phyloP scores from a whole-genome alignment of 306 rosid species.

The Inga laurina region DNA sequence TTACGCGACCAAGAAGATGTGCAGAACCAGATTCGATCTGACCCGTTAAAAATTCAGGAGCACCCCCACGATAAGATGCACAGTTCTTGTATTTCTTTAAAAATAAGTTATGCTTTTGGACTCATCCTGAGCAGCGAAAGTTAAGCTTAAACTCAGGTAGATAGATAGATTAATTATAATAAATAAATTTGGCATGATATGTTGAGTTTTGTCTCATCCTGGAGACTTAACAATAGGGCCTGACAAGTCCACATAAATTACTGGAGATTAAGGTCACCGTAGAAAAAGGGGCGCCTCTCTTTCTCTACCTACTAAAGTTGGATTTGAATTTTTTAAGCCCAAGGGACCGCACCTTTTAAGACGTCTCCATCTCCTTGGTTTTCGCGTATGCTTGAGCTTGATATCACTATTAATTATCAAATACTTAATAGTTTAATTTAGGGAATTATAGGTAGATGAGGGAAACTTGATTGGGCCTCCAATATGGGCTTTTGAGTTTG shows the following conservation, averaged over 20 bases:
- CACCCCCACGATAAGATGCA: not conserved
- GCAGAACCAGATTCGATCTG: conserved; percentile 28
- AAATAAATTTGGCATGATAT: not conserved
- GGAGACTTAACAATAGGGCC: not conserved
- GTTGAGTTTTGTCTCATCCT: not conserved
- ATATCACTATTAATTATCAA: not conserved
- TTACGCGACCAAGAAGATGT: not conserved
- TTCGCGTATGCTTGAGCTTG: not conserved
- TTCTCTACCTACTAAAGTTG: not conserved
- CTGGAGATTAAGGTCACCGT: not conserved
- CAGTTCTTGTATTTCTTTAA: not conserved
- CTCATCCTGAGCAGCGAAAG: not conserved
- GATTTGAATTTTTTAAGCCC: not conserved
- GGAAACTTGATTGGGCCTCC: not conserved
- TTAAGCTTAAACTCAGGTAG: not conserved
- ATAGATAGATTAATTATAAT: no score
- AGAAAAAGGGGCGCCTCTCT: not conserved
- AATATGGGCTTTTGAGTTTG: not conserved
- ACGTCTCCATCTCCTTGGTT: not conserved
- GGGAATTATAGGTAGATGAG: no score
- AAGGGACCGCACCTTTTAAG: not conserved
- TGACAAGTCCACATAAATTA: not conserved
- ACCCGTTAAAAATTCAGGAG: not conserved
- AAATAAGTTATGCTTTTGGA: not conserved
- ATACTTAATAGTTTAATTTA: no score